Evolutionary conservation across 2,329 filamentous ascomycete species (phyloP).

Genomic region (Alternaria arborescens): DNA sequence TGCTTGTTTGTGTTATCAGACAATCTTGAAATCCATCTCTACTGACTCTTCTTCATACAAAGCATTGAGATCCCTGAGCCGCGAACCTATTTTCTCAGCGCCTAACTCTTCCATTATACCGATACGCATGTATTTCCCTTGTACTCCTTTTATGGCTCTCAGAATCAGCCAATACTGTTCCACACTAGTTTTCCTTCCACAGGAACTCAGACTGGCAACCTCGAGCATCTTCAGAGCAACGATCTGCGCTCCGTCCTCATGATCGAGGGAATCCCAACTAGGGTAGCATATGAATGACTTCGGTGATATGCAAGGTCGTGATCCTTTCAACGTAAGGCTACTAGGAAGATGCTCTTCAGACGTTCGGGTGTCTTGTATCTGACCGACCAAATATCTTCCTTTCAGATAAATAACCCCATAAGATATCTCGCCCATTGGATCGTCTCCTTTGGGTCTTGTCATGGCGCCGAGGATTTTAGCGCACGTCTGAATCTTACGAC

Average conservation of each 20-base stretch:
- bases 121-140: neutral
- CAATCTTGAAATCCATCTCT: neutral
- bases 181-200: too few species aligned
- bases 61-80: neutral
- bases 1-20: neutral
- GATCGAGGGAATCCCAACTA: too few species aligned
- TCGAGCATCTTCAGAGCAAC: neutral
- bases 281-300: too few species aligned
- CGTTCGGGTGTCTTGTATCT: neutral
- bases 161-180: neutral
- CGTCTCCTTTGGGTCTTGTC: conserved; percentile 5
- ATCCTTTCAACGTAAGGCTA: too few species aligned
- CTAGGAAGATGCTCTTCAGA: too few species aligned
- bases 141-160: neutral
- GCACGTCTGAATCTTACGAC: neutral
- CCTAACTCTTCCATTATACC: neutral
- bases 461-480: neutral
- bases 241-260: neutral
- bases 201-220: neutral
- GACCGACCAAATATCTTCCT: neutral
- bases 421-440: conserved; percentile 10
- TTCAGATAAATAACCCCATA: neutral
- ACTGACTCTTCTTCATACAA: neutral
- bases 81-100: too few species aligned
- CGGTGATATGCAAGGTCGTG: too few species aligned